Conservation (phyloP, 1,139 yeast species). For the Meyerozyma smithsonii region DNA sequence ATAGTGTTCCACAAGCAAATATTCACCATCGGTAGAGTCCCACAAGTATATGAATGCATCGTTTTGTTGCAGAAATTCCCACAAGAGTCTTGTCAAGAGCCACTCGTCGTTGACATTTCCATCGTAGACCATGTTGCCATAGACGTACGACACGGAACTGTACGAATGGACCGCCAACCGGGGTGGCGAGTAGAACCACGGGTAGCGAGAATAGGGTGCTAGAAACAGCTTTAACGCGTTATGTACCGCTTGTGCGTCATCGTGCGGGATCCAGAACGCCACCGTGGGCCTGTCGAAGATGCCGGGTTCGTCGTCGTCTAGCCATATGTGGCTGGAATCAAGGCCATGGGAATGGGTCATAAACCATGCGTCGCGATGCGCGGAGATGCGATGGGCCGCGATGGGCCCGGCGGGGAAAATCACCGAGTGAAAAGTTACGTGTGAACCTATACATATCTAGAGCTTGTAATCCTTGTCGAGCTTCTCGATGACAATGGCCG, state of each 20-base stretch:
- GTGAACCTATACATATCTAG: slow-evolving; percentile 8
- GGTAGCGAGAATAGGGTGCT: background rate
- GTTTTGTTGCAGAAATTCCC: background rate
- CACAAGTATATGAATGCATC: background rate
- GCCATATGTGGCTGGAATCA: slow-evolving; percentile 6
- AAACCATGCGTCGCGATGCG: slow-evolving; percentile 5
- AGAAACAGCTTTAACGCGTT: background rate
- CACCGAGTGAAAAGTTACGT: background rate
- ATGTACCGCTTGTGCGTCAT: background rate
- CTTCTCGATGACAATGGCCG: slow-evolving; percentile 65
- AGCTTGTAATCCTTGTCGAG: slow-evolving; percentile 20
- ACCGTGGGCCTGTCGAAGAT: background rate
- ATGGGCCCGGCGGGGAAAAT: slow-evolving; percentile 1
- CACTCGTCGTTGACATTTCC: slow-evolving; percentile 1
- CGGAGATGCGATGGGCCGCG: background rate
- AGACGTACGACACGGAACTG: background rate
- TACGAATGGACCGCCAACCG: background rate
- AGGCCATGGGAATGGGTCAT: background rate
- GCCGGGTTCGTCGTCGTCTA: background rate
- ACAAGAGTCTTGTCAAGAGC: background rate
- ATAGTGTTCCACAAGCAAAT: background rate
- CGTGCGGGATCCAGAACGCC: slow-evolving; percentile 1
- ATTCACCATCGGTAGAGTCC: slow-evolving; percentile 2
- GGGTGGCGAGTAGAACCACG: slow-evolving; percentile 1
- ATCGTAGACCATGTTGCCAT: slow-evolving; percentile 1